Base-by-base conservation (phyloP, 768 basidiomycete species). In the Tylopilus intermedius region DNA sequence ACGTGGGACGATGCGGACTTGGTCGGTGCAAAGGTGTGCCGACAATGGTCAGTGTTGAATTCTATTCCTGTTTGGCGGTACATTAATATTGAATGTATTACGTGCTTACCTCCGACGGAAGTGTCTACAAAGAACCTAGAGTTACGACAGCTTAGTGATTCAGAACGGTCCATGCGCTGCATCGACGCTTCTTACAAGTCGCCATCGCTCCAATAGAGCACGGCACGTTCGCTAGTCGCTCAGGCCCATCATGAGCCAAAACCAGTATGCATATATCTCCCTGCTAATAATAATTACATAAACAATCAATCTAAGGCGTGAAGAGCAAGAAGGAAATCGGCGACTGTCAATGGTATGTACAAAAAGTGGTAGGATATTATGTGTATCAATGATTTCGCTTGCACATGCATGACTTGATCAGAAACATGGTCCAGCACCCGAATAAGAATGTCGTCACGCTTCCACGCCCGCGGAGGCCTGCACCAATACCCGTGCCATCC, bases 401-500 rank as follows among this genome's bases (percentile, higher is more conserved):
- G 35, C 35, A 30, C 30, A 37, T 37, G 35, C 35, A 37, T 14
- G 14, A 30, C 30, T 30, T 11, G 33, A 13, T 33, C 33, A 37
- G 30, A 10, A 30, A 30, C 30, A 15, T 14, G 15, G 35, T 37
- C 35, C 35, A 37, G 11, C 3, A 11, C 1, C 32, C 8, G 10
- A 33, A 11, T 3, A 37, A 37, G 35, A 37, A 37, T 37, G 35
- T 15, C 14, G 35, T 62, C 42, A 66, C 8, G 18, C 50, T 10
- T 57, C 59, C 5, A 71, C 33, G 0, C 53, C 67, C 13, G 42
- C 61, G 33, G 87, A 85, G 38, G 84, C 62, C 14, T 69, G 74
- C 10, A 76, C 77, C n/a, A 88, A 69, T n/a, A 80, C 72, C 11
- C 68, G 67, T 55, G 81, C 79, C 63, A 88, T 74, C 56, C 83